phyloP scores from a whole-genome alignment of 2,329 filamentous ascomycete genomes.

The Talaromyces sp. region DNA sequence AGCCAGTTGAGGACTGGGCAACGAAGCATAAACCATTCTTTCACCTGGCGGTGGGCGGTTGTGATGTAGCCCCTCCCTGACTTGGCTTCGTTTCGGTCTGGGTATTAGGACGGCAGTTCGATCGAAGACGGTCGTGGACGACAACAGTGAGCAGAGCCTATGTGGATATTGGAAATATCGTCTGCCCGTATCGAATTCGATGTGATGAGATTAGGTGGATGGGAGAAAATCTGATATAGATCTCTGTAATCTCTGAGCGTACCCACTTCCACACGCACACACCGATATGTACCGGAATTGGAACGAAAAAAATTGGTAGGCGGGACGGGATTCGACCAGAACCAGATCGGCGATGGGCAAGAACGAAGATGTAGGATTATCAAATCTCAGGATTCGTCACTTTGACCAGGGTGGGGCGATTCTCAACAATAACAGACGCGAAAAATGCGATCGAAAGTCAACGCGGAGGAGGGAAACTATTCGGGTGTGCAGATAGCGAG shows the following conservation, averaged over 20 bases:
- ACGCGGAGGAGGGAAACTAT: neutral
- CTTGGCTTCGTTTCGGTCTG: neutral
- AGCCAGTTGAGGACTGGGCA: neutral
- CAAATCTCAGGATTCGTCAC: neutral
- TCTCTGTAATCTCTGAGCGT: neutral
- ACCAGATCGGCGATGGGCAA: neutral
- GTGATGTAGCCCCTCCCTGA: neutral
- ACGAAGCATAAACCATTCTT: slow-evolving; percentile 11
- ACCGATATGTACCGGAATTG: neutral
- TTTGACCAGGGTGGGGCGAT: neutral
- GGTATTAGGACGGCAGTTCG: neutral
- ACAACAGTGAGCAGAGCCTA: neutral
- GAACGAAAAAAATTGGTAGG: neutral
- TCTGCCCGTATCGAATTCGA: neutral
- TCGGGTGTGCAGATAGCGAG: neutral
- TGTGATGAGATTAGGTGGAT: neutral
- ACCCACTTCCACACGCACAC: neutral
- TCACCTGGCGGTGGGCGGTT: neutral
- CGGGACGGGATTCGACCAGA: slow-evolving; percentile 11
- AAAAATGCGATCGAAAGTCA: neutral
- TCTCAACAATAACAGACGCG: neutral
- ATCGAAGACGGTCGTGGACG: neutral
- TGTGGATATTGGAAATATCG: neutral
- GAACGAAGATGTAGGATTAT: neutral
- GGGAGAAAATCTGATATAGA: neutral